phyloP scores from a whole-genome alignment of 352 stramenopile genomes.

The Pythium myriotylum region DNA sequence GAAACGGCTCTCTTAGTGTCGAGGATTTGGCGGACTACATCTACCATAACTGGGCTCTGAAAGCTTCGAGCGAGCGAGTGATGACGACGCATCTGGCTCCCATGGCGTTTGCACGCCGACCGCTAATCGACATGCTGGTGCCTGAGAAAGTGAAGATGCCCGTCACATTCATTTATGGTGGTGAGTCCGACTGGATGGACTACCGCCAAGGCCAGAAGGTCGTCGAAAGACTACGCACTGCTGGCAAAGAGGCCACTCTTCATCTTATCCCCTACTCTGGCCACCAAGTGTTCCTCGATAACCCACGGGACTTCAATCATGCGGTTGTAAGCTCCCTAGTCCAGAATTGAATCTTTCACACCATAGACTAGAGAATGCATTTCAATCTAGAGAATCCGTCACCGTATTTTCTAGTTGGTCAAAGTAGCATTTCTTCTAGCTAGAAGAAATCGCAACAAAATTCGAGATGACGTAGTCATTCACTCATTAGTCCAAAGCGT shows the following conservation, averaged over 20 bases:
- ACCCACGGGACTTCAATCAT: constrained; percentile 68
- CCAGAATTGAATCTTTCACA: neutral
- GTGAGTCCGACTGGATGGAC: constrained; percentile 88
- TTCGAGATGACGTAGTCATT: too few relatives aligned
- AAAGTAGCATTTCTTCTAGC: too few relatives aligned
- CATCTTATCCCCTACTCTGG: constrained; percentile 63
- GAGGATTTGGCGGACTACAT: constrained; percentile 73
- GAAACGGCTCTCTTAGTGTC: constrained; percentile 63
- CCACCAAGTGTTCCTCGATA: constrained; percentile 87
- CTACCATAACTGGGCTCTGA: constrained; percentile 87
- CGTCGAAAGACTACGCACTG: constrained; percentile 53
- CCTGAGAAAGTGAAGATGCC: constrained; percentile 72
- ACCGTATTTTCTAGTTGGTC: too few relatives aligned
- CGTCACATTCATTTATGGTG: constrained; percentile 82
- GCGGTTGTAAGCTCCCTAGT: constrained; percentile 50
- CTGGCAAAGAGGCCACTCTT: constrained; percentile 42
- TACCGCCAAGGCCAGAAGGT: constrained; percentile 65
- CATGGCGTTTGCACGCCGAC: constrained; percentile 64
- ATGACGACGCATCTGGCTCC: constrained; percentile 80
- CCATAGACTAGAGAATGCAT: constrained; percentile 13
- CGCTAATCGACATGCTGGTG: constrained; percentile 62
- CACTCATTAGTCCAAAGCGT: too few relatives aligned
- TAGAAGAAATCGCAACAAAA: too few relatives aligned
- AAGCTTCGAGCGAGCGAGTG: constrained; percentile 67
- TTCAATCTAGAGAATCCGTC: too few relatives aligned